Evolutionary conservation across 495 filamentous ascomycete genomes (phyloP), one percentile per base, ranked within the genome.

Genomic region (Penicillium argentinense): DNA sequence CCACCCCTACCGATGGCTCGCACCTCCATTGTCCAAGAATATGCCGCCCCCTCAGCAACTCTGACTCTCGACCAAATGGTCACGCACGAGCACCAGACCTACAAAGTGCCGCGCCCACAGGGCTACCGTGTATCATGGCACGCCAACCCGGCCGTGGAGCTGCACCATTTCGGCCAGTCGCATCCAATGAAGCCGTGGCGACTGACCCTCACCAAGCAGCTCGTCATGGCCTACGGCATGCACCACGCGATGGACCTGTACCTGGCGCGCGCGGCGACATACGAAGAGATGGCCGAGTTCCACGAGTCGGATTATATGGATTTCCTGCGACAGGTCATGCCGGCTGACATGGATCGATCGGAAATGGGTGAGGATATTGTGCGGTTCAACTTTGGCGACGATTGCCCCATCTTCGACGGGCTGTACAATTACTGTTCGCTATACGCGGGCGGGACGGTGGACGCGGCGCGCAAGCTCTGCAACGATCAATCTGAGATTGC

Each of bases 121-220:
- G 91, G 89, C 63, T 88, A 89, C 63, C 87, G 69, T n/a, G 91
- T 98, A n/a, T 97, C 93, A 29, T 97, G 88, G 76, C 93, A 98
- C 67, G 88, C 89, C 61, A 96, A 96, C 62, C 84, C 90, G n/a
- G 81, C 87, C 39, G 93, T 97, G 64, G 93, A 98, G 71, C 83
- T 85, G 60, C 91, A 96, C 64, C 93, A 98, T 64, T 98, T 98
- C 59, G 93, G 93, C 48, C 84, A 85, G 60, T 85, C 85, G 13
- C 93, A 98, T 70, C 93, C 93, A 12, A 98, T 98, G 93, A 98
- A 98, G 60, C 93, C 93, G 47, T 97, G 92, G 92, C 87, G 93
- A 12, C 76, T 98, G 47, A 96, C 89, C 9, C 80, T 98, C 30
- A 93, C 93, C 47, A 98, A 98, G 63, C 85, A 92, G 61, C 79